Percentiles rank a stretch among this genome's conserved stretches.
phyloP scores from a whole-genome alignment of 2,329 filamentous ascomycete genomes.

The Lojkania enalia region DNA sequence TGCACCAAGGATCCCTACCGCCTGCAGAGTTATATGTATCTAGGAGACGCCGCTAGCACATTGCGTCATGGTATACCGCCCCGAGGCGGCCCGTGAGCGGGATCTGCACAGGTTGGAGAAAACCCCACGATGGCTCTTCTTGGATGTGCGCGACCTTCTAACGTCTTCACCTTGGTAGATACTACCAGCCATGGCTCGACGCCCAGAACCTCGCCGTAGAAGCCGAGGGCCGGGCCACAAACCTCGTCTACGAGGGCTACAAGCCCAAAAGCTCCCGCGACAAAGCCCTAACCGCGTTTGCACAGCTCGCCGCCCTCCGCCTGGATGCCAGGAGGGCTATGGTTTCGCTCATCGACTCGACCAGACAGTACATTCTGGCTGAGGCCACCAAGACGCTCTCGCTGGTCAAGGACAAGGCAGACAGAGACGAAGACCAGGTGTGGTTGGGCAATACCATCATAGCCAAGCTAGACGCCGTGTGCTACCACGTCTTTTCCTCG shows the following conservation, averaged over 20 bases:
- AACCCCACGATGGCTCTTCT: background rate
- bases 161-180: slow-evolving; percentile 21
- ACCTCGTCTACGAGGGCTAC: slow-evolving; percentile 30
- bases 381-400: slow-evolving; percentile 41
- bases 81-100: slow-evolving; percentile 24
- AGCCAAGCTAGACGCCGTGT: slow-evolving; percentile 30
- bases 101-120: slow-evolving; percentile 35
- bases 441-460: slow-evolving; percentile 39
- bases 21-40: too few relatives aligned
- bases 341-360: slow-evolving; percentile 42
- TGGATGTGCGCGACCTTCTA: slow-evolving; percentile 1
- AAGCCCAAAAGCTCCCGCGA: slow-evolving; percentile 27
- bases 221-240: slow-evolving; percentile 27
- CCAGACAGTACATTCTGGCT: slow-evolving; percentile 42
- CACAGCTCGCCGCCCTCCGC: slow-evolving; percentile 42
- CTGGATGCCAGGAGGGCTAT: slow-evolving; percentile 38
- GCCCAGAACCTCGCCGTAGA: slow-evolving; percentile 36
- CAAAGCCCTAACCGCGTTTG: slow-evolving; percentile 40
- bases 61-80: background rate
- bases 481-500: slow-evolving; percentile 23
- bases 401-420: slow-evolving; percentile 17
- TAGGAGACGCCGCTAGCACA: too few relatives aligned
- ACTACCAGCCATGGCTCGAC: slow-evolving; percentile 43
- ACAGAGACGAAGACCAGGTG: slow-evolving; percentile 11
- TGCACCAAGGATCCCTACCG: too few relatives aligned